Percentiles rank a stretch among this genome's conserved stretches.
Evolutionary conservation across 2,329 filamentous ascomycete species (phyloP).

Genomic region (Nemania abortiva): DNA sequence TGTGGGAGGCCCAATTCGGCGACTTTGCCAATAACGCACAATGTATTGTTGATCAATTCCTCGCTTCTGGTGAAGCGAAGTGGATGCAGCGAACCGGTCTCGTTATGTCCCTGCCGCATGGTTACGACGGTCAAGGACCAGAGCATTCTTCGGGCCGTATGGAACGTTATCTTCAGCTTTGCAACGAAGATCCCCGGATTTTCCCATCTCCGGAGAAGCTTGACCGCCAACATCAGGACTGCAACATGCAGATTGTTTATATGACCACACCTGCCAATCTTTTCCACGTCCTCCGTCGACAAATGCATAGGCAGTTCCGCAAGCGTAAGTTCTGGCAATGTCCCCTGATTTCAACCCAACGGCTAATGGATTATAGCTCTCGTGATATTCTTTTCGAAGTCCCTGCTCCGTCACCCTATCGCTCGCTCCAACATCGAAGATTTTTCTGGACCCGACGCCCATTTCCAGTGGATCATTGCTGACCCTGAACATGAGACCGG

Average conservation of each 20-base stretch:
- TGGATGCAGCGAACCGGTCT: constrained; percentile 98
- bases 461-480: constrained; percentile 96
- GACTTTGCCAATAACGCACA: constrained; percentile 99
- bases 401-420: constrained; percentile 91
- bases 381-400: constrained; percentile 98
- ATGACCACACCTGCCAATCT: constrained; percentile 96
- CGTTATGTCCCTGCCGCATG: constrained; percentile 95
- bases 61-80: constrained; percentile 96
- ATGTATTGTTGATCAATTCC: constrained; percentile 98
- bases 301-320: constrained; percentile 99
- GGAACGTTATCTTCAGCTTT: constrained; percentile 96
- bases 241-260: constrained; percentile 98
- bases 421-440: constrained; percentile 91
- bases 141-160: constrained; percentile 98
- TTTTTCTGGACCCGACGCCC: constrained; percentile 83
- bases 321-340: constrained; percentile 77
- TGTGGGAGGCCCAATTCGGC: constrained; percentile 99
- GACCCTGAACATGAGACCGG: constrained; percentile 85
- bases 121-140: constrained; percentile 97
- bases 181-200: constrained; percentile 95
- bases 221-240: constrained; percentile 97
- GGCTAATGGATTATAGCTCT: constrained; percentile 70
- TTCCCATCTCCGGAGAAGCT: constrained; percentile 92
- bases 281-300: constrained; percentile 95
- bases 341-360: background rate